Conservation (phyloP, 345 rosid species). For the Orychophragmus violaceus region DNA sequence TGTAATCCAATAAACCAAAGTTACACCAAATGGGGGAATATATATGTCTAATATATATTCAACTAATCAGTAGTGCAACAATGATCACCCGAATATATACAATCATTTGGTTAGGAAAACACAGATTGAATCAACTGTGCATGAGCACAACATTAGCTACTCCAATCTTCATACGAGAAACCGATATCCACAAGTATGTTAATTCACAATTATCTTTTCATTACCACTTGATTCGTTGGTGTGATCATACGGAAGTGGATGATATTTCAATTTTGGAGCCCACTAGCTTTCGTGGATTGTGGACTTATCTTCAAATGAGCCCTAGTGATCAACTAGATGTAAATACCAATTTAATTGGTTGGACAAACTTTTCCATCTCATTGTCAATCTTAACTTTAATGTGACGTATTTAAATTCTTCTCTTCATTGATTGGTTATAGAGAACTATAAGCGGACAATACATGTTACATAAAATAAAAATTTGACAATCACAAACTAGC, state of each 20-base stretch:
- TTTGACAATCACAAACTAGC: constrained; percentile 6
- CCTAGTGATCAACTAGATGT: constrained; percentile 12
- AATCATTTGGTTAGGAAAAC: neutral
- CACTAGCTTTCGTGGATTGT: constrained; percentile 3
- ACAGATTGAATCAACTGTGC: neutral
- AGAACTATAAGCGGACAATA: neutral
- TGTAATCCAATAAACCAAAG: neutral
- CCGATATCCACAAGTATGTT: neutral
- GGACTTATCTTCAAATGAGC: constrained; percentile 19
- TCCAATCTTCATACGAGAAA: constrained; percentile 1
- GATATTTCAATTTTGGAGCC: neutral
- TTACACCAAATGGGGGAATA: neutral
- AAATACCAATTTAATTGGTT: constrained; percentile 9
- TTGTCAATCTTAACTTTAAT: constrained; percentile 5
- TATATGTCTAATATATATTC: neutral
- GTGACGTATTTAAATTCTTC: constrained; percentile 30
- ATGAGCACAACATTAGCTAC: neutral
- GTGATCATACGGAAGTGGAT: neutral
- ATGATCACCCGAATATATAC: neutral
- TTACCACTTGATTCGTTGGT: constrained; percentile 11
- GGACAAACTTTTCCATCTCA: constrained; percentile 17
- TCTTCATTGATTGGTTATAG: constrained; percentile 23
- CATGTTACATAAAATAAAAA: neutral
- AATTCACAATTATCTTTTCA: neutral
- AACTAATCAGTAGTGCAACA: neutral